phyloP scores from a whole-genome alignment of 164 flowering plant species.

The Protea cynaroides region DNA sequence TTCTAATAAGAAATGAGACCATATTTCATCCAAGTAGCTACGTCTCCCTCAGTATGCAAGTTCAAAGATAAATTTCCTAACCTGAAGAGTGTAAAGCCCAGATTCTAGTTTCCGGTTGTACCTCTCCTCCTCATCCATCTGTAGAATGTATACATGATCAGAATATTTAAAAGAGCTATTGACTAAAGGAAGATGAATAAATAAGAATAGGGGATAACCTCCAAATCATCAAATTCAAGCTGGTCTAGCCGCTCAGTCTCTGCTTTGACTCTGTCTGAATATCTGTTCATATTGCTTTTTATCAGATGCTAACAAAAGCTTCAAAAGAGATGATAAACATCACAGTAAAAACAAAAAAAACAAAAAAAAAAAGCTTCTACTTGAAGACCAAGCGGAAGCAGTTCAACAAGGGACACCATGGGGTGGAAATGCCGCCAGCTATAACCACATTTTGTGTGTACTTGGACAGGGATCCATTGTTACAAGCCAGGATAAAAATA shows the following conservation, averaged over 20 bases:
- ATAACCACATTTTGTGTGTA: background rate
- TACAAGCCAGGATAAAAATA: background rate
- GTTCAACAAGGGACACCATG: background rate
- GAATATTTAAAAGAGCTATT: background rate
- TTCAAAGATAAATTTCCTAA: constrained; percentile 11
- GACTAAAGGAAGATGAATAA: background rate
- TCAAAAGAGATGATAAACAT: background rate
- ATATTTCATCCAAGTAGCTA: too few relatives aligned
- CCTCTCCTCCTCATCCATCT: constrained; percentile 96
- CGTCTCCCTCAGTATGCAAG: too few relatives aligned
- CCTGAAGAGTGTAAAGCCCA: constrained; percentile 96
- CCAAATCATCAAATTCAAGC: constrained; percentile 84
- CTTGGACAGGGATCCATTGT: background rate
- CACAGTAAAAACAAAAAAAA: background rate
- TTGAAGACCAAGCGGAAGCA: background rate
- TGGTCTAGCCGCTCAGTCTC: constrained; percentile 63
- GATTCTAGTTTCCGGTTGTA: constrained; percentile 83
- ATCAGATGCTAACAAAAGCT: constrained; percentile 1
- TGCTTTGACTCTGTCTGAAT: constrained; percentile 78
- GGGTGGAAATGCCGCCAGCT: background rate
- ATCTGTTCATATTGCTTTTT: constrained; percentile 33
- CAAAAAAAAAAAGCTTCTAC: background rate
- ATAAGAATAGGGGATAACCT: constrained; percentile 37
- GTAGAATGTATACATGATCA: constrained; percentile 10
- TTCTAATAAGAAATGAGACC: too few relatives aligned